These are phyloP conservation scores for Adansonia gregorii DNA, from an alignment of 441 rosid species.

Conservation along the genomic window DNA sequence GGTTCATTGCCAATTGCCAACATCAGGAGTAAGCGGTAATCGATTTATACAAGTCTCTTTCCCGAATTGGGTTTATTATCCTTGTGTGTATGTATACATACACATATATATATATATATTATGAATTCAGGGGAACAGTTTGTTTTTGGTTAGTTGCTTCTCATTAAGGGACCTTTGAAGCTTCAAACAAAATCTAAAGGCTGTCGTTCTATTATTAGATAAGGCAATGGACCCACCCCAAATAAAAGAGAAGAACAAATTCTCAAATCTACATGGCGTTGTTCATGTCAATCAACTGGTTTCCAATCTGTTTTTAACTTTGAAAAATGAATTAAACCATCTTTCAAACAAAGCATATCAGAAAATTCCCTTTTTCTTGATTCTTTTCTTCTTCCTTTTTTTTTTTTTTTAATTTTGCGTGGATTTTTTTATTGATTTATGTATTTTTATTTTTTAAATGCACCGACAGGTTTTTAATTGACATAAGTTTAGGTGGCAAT, in stretches of 20 bases:
- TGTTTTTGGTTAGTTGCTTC: conserved; percentile 2
- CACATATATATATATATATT: too few relatives aligned
- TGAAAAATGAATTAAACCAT: background rate
- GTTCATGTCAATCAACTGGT: conserved; percentile 9
- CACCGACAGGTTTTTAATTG: conserved; percentile 13
- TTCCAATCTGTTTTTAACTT: background rate
- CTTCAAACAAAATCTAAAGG: background rate
- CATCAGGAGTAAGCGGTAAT: background rate
- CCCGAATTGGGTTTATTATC: background rate
- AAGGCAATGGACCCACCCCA: conserved; percentile 4
- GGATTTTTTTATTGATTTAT: background rate
- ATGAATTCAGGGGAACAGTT: background rate
- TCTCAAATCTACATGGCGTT: background rate
- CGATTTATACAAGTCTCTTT: too few relatives aligned
- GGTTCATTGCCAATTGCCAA: background rate
- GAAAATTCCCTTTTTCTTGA: background rate
- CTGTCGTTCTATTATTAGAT: background rate
- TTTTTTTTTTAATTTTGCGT: background rate
- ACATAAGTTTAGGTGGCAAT: conserved; percentile 1
- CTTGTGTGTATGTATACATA: too few relatives aligned
- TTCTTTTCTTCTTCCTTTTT: background rate
- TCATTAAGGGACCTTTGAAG: background rate
- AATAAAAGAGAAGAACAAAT: background rate
- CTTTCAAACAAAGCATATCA: too few relatives aligned
- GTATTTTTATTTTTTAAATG: background rate